Percentiles rank a stretch among this genome's conserved stretches.
Evolutionary conservation across 306 rosid genomes (phyloP).

Genomic region (Neltuma alba): DNA sequence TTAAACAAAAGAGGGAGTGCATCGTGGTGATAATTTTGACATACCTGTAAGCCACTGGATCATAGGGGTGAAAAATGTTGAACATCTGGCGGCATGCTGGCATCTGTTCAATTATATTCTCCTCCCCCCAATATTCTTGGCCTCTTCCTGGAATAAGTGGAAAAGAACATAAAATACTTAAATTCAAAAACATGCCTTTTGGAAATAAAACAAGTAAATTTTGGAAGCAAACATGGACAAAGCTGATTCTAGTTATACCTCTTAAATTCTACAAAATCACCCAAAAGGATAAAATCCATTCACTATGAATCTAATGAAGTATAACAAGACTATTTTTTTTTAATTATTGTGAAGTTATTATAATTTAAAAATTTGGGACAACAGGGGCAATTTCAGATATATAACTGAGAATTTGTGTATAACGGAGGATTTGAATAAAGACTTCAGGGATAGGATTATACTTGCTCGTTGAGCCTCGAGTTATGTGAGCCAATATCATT

Average conservation of each 20-base stretch:
- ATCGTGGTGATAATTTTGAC: slow-evolving; percentile 30
- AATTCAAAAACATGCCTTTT: slow-evolving; percentile 2
- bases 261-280: neutral
- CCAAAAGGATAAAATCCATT: neutral
- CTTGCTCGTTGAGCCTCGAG: neutral
- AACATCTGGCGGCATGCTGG: slow-evolving; percentile 94
- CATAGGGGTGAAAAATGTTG: slow-evolving; percentile 97
- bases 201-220: slow-evolving; percentile 16
- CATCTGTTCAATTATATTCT: slow-evolving; percentile 84
- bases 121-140: slow-evolving; percentile 87
- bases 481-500: neutral
- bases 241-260: neutral
- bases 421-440: neutral
- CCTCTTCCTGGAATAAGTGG: slow-evolving; percentile 71
- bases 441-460: neutral
- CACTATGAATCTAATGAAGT: neutral
- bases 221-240: neutral
- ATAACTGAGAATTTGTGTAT: neutral
- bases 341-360: neutral
- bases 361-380: neutral
- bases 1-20: neutral
- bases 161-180: slow-evolving; percentile 15
- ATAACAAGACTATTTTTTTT: neutral
- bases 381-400: neutral
- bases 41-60: slow-evolving; percentile 98